Evolutionary conservation across 169 alveolate genomes (phyloP), one percentile per base, ranked within the genome.

Genomic region (Eimeria acervulina): DNA sequence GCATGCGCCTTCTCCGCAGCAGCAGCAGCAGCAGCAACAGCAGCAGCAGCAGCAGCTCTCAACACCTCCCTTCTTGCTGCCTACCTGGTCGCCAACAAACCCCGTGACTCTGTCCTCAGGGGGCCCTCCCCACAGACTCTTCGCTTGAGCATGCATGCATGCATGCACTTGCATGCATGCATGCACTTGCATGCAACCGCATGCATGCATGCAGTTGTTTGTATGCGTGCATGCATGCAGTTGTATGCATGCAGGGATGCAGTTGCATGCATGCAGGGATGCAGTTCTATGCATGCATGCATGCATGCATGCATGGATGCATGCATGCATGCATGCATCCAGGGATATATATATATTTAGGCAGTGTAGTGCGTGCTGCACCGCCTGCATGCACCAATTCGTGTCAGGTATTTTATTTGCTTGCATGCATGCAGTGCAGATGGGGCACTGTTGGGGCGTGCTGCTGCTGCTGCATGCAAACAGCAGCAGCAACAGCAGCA

Each of bases 61-160:
- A 31, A 92, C 68, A 1, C 95, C 95, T 42, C 72, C 72, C 59
- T 36, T 47, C 66, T 66, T 66, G 42, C 80, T 44, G 80, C 95
- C 95, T 5, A 70, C 42, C n/a, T 92, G 95, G 95, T 92, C 95
- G 10, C 95, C 95, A 74, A 92, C 95, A 28, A 92, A 90, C 36
- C 95, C 95, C 63, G 95, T 89, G 59, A 68, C 72, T 0, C 72
- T 89, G 51, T 38, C 63, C 7, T 89, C 95, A 15, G 63, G 63
- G 21, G 95, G 95, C 42, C 95, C 95, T 2, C 40, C 66, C 28
- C 95, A 89, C 52, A 89, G 95, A 21, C 78, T 89, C 23, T 89
- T 89, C 55, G 95, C 81, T 28, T 89, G 10, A 40, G 83, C 83
- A 72, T 59, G 83, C 47, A 38, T 72, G 47, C 47, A 15, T 72